Conservation (phyloP, 176 grass and related monocot species). For the Rhipidocladum racemiflorum region DNA sequence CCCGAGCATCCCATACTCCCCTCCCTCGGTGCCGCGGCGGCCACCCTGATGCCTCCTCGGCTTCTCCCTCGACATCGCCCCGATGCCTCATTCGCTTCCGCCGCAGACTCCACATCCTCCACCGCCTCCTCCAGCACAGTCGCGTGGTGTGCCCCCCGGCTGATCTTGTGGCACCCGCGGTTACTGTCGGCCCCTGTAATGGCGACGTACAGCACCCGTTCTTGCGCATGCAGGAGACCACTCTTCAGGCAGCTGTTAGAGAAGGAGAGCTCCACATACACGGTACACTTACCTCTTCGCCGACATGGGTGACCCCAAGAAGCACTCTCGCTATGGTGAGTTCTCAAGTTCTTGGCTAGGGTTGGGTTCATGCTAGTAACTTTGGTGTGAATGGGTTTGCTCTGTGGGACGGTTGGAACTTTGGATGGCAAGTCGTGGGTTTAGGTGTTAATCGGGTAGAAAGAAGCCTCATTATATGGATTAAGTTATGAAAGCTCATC, state of each 20-base stretch:
- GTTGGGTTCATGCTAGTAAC: not conserved
- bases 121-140: no score
- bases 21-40: no score
- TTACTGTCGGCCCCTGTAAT: conserved; percentile 28
- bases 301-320: conserved; percentile 66
- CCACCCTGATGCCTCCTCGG: no score
- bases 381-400: not conserved
- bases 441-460: not conserved
- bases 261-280: conserved; percentile 90
- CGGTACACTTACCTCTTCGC: conserved; percentile 97
- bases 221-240: conserved; percentile 38
- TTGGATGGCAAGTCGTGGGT: not conserved
- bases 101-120: no score
- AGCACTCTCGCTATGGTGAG: conserved; percentile 87
- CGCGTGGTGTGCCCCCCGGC: conserved; percentile 9
- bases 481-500: not conserved
- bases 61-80: no score
- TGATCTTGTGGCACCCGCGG: not conserved
- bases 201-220: conserved; percentile 41
- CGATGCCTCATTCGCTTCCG: no score
- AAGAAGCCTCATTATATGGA: not conserved
- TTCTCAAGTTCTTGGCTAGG: not conserved
- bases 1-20: no score
- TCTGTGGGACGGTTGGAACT: not conserved
- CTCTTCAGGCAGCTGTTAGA: conserved; percentile 93